Percentiles rank a stretch among this genome's conserved stretches.
Conservation (phyloP, 192 early-diverging fungal species). For the Chytriomyces hyalinus region DNA sequence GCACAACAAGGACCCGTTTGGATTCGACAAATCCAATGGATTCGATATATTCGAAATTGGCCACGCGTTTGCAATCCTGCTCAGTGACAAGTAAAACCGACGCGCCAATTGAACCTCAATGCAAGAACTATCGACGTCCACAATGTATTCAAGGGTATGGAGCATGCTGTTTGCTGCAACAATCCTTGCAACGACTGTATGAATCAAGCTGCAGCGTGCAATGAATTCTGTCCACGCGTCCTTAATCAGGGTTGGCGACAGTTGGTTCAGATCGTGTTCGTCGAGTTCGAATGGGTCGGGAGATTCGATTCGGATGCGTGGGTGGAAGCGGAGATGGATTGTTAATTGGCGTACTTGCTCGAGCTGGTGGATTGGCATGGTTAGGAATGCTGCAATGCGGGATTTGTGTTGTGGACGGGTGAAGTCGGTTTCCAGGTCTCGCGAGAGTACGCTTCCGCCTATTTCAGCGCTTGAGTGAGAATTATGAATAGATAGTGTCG, state of each 20-base stretch:
- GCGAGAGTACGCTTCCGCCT: background rate
- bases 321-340: background rate
- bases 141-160: background rate
- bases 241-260: background rate
- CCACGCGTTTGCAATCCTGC: background rate
- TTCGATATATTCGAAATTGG: background rate
- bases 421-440: background rate
- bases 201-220: background rate
- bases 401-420: background rate
- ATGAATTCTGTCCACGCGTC: constrained; percentile 16
- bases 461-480: background rate
- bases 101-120: background rate
- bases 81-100: background rate
- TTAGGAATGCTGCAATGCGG: background rate
- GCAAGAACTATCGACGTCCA: background rate
- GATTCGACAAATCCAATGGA: background rate
- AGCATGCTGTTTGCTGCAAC: background rate
- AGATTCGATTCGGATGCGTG: background rate
- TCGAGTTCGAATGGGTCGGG: constrained; percentile 2
- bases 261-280: background rate
- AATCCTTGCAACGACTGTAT: background rate
- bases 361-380: background rate
- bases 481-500: background rate
- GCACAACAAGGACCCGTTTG: background rate
- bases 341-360: background rate